Percentiles rank a stretch among this genome's conserved stretches.
phyloP scores from a whole-genome alignment of 768 basidiomycete species.

The Lactifluus pinguis region DNA sequence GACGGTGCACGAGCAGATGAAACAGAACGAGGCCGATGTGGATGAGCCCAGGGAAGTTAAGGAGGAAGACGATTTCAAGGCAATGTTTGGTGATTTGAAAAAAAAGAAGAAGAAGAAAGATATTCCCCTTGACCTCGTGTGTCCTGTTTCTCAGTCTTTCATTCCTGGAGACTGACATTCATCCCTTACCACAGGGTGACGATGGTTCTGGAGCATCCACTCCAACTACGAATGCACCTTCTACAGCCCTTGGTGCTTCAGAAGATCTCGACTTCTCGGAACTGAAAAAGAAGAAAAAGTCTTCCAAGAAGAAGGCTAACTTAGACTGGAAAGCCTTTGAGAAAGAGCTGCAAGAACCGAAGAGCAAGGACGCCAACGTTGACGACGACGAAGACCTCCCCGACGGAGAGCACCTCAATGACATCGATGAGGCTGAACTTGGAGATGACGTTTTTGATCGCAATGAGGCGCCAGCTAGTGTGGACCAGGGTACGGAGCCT shows the following conservation, averaged over 20 bases:
- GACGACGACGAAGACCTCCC: constrained; percentile 49
- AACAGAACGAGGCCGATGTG: constrained; percentile 33
- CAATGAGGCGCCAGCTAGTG: constrained; percentile 36
- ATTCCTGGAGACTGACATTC: neutral
- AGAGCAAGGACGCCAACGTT: constrained; percentile 46
- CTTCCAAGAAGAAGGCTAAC: constrained; percentile 77
- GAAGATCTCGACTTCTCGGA: constrained; percentile 93
- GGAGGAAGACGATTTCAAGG: constrained; percentile 68
- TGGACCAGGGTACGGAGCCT: constrained; percentile 72
- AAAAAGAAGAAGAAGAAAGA: constrained; percentile 93
- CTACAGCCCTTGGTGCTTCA: constrained; percentile 25
- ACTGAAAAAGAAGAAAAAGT: constrained; percentile 94
- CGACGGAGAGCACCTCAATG: constrained; percentile 55
- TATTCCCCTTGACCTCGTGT: constrained; percentile 71
- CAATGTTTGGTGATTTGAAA: constrained; percentile 84
- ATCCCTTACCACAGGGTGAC: constrained; percentile 33
- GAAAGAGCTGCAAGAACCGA: constrained; percentile 75
- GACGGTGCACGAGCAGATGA: constrained; percentile 72
- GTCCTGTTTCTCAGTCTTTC: constrained; percentile 22
- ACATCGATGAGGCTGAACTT: constrained; percentile 73
- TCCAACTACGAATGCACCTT: constrained; percentile 31
- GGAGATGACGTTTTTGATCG: constrained; percentile 84
- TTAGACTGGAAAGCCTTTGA: constrained; percentile 91
- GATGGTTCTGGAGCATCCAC: constrained; percentile 63
- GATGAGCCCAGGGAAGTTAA: constrained; percentile 38